Evolutionary conservation across 495 filamentous ascomycete genomes (phyloP).

Genomic region (Lepidopterella palustris): DNA sequence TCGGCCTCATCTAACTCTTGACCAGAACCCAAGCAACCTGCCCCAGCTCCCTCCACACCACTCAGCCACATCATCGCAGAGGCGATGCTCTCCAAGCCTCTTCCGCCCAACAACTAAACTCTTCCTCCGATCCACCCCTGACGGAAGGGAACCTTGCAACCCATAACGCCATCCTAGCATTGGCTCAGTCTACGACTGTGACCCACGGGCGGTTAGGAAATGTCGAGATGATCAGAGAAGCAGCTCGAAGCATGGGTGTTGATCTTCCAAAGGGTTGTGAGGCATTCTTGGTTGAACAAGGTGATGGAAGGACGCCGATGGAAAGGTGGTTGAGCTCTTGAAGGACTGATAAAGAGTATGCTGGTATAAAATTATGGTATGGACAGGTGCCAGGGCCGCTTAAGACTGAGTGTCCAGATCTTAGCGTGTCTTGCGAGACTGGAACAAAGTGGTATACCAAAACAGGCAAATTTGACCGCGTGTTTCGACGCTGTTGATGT

Average conservation of each 20-base stretch:
- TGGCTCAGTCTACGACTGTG: not conserved
- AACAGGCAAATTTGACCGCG: no score
- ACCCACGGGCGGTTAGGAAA: not conserved
- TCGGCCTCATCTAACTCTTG: no score
- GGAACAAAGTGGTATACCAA: no score
- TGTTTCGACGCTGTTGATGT: no score
- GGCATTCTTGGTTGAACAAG: not conserved
- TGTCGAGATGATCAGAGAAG: not conserved
- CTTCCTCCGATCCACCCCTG: not conserved
- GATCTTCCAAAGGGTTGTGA: not conserved
- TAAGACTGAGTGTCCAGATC: no score
- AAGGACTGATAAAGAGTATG: not conserved
- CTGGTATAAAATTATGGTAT: no score
- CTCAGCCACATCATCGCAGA: not conserved
- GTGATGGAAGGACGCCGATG: not conserved
- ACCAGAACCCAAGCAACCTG: not conserved
- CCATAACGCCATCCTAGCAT: not conserved
- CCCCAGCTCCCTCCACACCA: not conserved
- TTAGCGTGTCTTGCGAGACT: no score
- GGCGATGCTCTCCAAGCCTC: not conserved
- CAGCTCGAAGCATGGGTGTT: not conserved
- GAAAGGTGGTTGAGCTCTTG: not conserved
- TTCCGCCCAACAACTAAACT: not conserved
- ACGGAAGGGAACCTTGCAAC: not conserved
- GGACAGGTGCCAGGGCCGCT: no score